A percentile compares a stretch with the other conserved stretches of the same genome.
Evolutionary conservation across 257 asterid species (phyloP).

Genomic region (Solanum rostratum): DNA sequence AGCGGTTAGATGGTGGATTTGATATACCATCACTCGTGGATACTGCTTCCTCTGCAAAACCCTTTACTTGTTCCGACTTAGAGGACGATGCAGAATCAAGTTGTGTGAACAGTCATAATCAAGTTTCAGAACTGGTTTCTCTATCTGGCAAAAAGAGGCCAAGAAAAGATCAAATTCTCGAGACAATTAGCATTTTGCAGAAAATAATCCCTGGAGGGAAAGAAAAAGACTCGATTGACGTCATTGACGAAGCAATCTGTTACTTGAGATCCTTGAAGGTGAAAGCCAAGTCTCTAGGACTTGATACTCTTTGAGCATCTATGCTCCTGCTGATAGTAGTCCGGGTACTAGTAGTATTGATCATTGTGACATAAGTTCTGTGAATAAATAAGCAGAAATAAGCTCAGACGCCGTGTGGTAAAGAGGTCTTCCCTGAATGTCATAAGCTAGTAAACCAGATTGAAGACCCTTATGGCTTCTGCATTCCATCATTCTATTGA

Average conservation of each 20-base stretch:
- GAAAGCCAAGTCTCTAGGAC: slow-evolving; percentile 57
- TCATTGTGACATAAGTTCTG: background rate
- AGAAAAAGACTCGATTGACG: slow-evolving; percentile 45
- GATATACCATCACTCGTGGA: slow-evolving; percentile 7
- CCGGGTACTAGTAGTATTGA: background rate
- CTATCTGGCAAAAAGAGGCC: slow-evolving; percentile 34
- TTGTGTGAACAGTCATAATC: slow-evolving; percentile 25
- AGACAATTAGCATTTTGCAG: slow-evolving; percentile 44
- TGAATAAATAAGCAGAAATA: slow-evolving; percentile 1
- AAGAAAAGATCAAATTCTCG: slow-evolving; percentile 43
- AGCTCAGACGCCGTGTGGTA: background rate
- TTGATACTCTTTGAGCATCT: slow-evolving; percentile 29
- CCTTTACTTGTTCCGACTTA: slow-evolving; percentile 11
- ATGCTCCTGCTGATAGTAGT: background rate
- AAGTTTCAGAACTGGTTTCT: background rate
- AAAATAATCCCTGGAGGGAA: slow-evolving; percentile 48
- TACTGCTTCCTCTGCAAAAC: slow-evolving; percentile 18
- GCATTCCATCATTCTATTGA: background rate
- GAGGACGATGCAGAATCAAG: slow-evolving; percentile 66
- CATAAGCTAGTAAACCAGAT: background rate
- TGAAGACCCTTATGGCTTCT: background rate
- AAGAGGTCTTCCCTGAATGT: background rate
- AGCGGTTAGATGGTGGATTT: slow-evolving; percentile 23
- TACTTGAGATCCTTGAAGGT: slow-evolving; percentile 65
- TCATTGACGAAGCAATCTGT: slow-evolving; percentile 65